Base-by-base conservation (phyloP, 1,284 basidiomycete species). In the Moesziomyces sp. region DNA sequence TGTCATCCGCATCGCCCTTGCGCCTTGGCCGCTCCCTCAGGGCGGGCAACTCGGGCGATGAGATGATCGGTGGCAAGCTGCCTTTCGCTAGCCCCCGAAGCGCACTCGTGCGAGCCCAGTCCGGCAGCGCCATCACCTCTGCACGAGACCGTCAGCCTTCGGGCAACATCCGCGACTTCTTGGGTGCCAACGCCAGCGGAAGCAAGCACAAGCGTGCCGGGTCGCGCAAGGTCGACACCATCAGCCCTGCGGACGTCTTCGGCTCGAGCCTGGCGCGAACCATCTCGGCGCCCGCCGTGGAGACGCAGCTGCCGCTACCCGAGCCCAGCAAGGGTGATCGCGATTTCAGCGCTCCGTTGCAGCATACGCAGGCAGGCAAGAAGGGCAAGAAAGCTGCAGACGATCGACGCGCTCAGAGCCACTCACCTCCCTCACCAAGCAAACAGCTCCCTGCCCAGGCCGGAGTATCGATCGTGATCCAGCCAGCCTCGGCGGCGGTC, bases 211-310 rank as follows among this genome's bases (percentile, higher is more conserved):
- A 60, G 51, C 71, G 71, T 14, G 59, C 55, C 5, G 40, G 51
- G 3, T 68, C 70, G 33, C 65, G 65, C 58, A 74, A 72, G 56
- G 47, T 61, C 45, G 80, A 81, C 40, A 83, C 81, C n/a, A 78
- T 83, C 54, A 77, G 80, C 52, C 81, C 81, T 7, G 77, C 81
- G 1, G 81, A 80, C 44, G 66, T 83, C 38, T 82, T 83, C 46
- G 77, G 79, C 23, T 74, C 71, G 33, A 61, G 61, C 50, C 48
- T 74, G 52, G 60, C 70, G 14, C 70, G 70, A 21, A 58, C 69
- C 21, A 43, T 67, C 6, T 60, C 63, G 13, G 61, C 61, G 13
- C 58, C 62, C 14, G 58, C 43, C 46, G 44, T 56, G 43, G 60
- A 53, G 48, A 66, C 63, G 14, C 54, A 24, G 10, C 64, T 47